phyloP scores from a whole-genome alignment of 2,329 filamentous ascomycete genomes.

The Hypoxylon rubiginosum region DNA sequence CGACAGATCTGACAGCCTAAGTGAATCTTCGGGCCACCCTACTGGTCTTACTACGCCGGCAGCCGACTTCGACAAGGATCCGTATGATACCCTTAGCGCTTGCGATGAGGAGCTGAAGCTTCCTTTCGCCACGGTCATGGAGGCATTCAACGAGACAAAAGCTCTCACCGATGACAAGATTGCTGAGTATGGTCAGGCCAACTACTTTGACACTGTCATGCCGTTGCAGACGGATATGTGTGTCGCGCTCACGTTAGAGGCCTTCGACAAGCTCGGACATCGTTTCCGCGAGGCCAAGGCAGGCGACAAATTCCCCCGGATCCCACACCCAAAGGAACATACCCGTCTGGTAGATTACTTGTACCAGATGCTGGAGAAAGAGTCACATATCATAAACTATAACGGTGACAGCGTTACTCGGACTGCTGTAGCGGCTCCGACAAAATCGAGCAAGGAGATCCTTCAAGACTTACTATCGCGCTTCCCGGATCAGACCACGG shows the following conservation, averaged over 20 bases:
- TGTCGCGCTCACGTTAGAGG: conserved; percentile 48
- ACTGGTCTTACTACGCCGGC: conserved; percentile 33
- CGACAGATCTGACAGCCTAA: conserved; percentile 23
- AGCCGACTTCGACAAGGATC: conserved; percentile 34
- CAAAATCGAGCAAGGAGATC: conserved; percentile 46
- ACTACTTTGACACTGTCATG: conserved; percentile 47
- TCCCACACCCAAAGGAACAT: conserved; percentile 50
- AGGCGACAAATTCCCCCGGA: conserved; percentile 42
- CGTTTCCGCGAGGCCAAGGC: conserved; percentile 36
- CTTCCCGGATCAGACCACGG: conserved; percentile 47
- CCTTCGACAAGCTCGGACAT: conserved; percentile 54
- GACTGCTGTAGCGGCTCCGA: conserved; percentile 44
- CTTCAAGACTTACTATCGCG: conserved; percentile 47
- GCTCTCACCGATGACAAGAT: conserved; percentile 47
- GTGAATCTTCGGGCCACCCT: conserved; percentile 27
- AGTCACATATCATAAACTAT: conserved; percentile 51
- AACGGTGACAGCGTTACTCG: conserved; percentile 46
- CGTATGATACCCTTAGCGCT: conserved; percentile 27
- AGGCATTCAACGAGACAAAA: conserved; percentile 50
- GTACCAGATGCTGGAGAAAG: conserved; percentile 53
- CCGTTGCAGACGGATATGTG: conserved; percentile 46
- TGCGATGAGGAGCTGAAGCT: conserved; percentile 32
- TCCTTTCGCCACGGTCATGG: conserved; percentile 42
- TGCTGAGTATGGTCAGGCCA: conserved; percentile 37
- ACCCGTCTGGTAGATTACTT: conserved; percentile 51